Evolutionary conservation across 2,329 filamentous ascomycete species (phyloP).

Genomic region (Phoma herbarum): DNA sequence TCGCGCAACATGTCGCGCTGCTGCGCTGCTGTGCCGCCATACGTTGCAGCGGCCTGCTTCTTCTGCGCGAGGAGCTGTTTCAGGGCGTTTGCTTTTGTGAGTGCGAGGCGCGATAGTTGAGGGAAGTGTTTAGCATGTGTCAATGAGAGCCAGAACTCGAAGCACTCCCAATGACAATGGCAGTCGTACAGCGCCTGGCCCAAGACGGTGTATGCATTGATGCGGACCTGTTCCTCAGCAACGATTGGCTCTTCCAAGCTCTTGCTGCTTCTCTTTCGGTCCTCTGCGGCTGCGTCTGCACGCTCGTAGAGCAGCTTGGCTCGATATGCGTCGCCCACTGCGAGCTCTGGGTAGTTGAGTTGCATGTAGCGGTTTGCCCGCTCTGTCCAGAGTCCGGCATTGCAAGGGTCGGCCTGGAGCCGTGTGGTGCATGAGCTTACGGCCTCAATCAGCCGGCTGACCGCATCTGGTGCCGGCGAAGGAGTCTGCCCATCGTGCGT

Average conservation of each 20-base stretch:
- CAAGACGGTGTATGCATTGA: constrained; percentile 19
- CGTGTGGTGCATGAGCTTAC: constrained; percentile 5
- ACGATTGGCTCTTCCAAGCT: neutral
- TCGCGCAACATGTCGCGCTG: constrained; percentile 26
- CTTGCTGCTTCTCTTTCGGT: neutral
- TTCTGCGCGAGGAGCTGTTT: constrained; percentile 20
- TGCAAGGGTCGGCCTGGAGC: constrained; percentile 6
- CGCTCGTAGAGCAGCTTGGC: constrained; percentile 43
- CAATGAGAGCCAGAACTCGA: constrained; percentile 17
- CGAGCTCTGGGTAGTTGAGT: constrained; percentile 43
- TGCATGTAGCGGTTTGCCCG: constrained; percentile 1
- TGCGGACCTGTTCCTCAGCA: neutral
- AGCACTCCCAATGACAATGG: constrained; percentile 33
- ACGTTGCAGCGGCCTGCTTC: constrained; percentile 13
- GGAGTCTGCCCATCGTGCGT: constrained; percentile 13
- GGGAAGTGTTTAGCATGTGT: constrained; percentile 8
- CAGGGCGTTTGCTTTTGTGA: constrained; percentile 11
- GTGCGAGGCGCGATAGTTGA: neutral
- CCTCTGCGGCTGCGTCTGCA: neutral
- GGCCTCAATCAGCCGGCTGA: neutral
- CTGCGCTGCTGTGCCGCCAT: constrained; percentile 19
- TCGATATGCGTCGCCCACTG: constrained; percentile 44
- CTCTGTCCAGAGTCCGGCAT: constrained; percentile 3
- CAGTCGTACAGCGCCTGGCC: constrained; percentile 35
- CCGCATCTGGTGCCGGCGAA: neutral